Base-by-base conservation (phyloP, 2,329 filamentous ascomycete species). In the Byssothecium circinans region DNA sequence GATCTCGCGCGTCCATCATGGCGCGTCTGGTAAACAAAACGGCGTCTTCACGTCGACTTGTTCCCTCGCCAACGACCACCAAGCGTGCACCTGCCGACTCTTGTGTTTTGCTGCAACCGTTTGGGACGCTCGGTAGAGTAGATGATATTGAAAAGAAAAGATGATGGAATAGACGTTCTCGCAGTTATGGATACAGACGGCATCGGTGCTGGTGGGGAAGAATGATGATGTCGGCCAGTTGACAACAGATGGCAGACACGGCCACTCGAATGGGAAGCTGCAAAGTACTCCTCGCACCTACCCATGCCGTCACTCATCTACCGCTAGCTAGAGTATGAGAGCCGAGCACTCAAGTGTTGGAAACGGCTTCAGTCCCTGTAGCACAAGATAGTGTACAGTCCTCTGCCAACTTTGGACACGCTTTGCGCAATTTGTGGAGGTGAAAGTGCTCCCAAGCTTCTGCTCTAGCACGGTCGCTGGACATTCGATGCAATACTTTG, bases 1-100 rank as follows among this genome's bases (percentile, higher is more conserved):
- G 18, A 27, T 41, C 36, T 40, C 34, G 34, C 22, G 47, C 27
- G 18, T 32, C 39, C 38, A 49, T 52, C 8, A 5, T n/a, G 35
- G 43, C 46, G 27, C 35, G 41, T 36, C 42, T 22, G 18, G 29
- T n/a, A 32, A 32, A 14, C 29, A 32, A 32, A 32, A 5, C 5
- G 15, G 6, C 19, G 17, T n/a, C 8, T 19, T 36, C 19, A 36
- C 34, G 17, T 36, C 19, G 34, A 18, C 6, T 22, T 36, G 8
- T 18, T 15, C 34, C 34, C 34, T 36, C 17, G 34, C 34, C 12
- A 11, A 19, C 34, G 7, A 29, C 29, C 10, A 35, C 8, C 27
- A 43, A 32, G 14, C 14, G 29, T 12, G 12, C 30, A 22, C 32
- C 25, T 36, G n/a, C 30, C 18, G 10, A 4, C 23, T 36, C 23